Evolutionary conservation across 495 filamentous ascomycete species (phyloP).

Genomic region (Articulospora tetracladia): DNA sequence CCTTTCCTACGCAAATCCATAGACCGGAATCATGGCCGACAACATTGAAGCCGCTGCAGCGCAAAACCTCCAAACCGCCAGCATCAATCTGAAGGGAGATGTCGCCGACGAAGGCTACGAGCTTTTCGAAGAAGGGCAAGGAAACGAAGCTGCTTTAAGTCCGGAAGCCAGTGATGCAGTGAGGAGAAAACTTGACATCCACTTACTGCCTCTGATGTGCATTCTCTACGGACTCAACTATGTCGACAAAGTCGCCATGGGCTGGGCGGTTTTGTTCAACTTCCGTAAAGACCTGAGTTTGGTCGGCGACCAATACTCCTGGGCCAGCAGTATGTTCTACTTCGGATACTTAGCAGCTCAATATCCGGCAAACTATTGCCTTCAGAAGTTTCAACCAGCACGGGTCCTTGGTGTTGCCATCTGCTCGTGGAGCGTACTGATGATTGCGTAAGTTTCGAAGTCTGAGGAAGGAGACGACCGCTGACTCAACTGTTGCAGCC

Average conservation of each 20-base stretch:
- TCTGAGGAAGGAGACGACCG: slow-evolving; percentile 31
- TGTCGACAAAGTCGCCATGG: slow-evolving; percentile 58
- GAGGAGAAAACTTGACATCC: slow-evolving; percentile 3
- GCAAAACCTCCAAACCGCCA: background rate
- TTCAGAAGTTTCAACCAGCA: slow-evolving; percentile 45
- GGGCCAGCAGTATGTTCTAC: slow-evolving; percentile 55
- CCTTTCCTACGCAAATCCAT: background rate
- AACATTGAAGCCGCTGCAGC: background rate
- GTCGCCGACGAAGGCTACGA: slow-evolving; percentile 14
- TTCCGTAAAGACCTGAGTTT: slow-evolving; percentile 45
- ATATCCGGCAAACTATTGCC: slow-evolving; percentile 33
- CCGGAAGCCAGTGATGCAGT: slow-evolving; percentile 6
- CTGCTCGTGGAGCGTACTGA: background rate
- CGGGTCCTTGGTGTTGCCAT: background rate
- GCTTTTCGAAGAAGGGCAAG: slow-evolving; percentile 7
- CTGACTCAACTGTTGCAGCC: slow-evolving; percentile 52
- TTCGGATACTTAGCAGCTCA: slow-evolving; percentile 60
- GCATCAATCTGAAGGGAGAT: background rate
- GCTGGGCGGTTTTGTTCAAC: slow-evolving; percentile 57
- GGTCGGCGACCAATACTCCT: slow-evolving; percentile 36
- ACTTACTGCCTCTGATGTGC: slow-evolving; percentile 34
- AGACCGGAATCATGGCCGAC: background rate
- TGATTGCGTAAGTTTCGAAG: background rate
- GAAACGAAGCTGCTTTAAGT: background rate
- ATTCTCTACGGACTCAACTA: slow-evolving; percentile 59